Conservation (phyloP, 2,329 filamentous ascomycete genomes). For the Tolypocladium paradoxum region DNA sequence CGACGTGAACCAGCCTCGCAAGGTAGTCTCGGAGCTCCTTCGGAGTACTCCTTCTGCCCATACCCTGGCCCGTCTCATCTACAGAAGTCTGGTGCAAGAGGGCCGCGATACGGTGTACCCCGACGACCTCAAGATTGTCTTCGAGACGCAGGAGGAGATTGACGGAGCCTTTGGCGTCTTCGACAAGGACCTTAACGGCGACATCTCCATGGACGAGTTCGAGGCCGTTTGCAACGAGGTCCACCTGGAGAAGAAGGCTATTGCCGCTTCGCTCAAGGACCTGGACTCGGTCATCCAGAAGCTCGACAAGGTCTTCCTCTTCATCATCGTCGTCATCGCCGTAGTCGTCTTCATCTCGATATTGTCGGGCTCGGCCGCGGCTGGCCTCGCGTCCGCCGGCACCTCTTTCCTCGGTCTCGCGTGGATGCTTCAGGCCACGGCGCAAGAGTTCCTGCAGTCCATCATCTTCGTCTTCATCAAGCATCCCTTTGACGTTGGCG, state of each 20-base stretch:
- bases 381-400: slow-evolving; percentile 80
- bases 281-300: slow-evolving; percentile 87
- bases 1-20: slow-evolving; percentile 66
- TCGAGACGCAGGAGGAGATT: slow-evolving; percentile 74
- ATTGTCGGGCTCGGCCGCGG: slow-evolving; percentile 81
- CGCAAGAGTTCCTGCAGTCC: slow-evolving; percentile 89
- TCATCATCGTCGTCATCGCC: slow-evolving; percentile 71
- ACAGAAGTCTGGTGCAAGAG: slow-evolving; percentile 70
- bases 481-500: slow-evolving; percentile 93
- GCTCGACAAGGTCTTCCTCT: slow-evolving; percentile 79
- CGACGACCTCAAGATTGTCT: slow-evolving; percentile 70
- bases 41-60: slow-evolving; percentile 64
- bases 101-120: slow-evolving; percentile 66
- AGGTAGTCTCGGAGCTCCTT: slow-evolving; percentile 72
- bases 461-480: slow-evolving; percentile 95
- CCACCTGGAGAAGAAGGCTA: slow-evolving; percentile 87
- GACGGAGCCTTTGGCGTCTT: slow-evolving; percentile 86
- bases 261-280: slow-evolving; percentile 89
- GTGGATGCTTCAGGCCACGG: slow-evolving; percentile 87
- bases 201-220: slow-evolving; percentile 91
- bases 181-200: slow-evolving; percentile 92
- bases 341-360: slow-evolving; percentile 81
- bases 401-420: slow-evolving; percentile 80
- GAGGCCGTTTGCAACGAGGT: slow-evolving; percentile 92
- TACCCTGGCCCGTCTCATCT: slow-evolving; percentile 76